phyloP scores from a whole-genome alignment of 1,284 basidiomycete species.

The Boletus sp. region DNA sequence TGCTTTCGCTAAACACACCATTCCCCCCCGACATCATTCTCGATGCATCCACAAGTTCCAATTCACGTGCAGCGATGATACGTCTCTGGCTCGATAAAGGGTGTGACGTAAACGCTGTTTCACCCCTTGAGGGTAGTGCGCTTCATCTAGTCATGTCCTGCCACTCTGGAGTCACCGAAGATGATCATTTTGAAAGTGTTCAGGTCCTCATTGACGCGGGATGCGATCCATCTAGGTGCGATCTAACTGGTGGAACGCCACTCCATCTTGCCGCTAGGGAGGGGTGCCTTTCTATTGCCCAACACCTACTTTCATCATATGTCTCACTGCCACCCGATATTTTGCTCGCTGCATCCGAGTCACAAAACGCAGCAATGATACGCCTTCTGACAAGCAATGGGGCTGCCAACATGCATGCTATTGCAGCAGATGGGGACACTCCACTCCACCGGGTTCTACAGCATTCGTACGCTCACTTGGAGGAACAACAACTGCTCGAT shows the following conservation, averaged over 20 bases:
- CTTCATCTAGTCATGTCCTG: conserved; percentile 5
- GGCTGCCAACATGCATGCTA: background rate
- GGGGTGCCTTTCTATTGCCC: background rate
- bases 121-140: conserved; percentile 1
- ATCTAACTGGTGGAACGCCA: conserved; percentile 8
- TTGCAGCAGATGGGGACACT: background rate
- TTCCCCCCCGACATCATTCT: conserved; percentile 19
- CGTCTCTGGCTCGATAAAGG: conserved; percentile 7
- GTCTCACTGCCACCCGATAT: conserved; percentile 12
- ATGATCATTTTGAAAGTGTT: background rate
- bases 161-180: background rate
- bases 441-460: conserved; percentile 3
- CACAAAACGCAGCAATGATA: accelerated
- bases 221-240: conserved; percentile 8
- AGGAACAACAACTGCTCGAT: background rate
- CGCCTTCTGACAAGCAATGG: background rate
- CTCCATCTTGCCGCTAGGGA: background rate
- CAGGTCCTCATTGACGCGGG: conserved; percentile 8
- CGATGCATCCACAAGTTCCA: background rate
- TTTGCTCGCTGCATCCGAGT: background rate
- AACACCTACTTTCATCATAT: conserved; percentile 4
- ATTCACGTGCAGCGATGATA: conserved; percentile 2
- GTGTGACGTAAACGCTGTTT: background rate
- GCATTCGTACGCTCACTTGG: accelerated
- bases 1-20: background rate